These are phyloP conservation scores for Zasmidium citrigriseum DNA, from an alignment of 2,329 filamentous ascomycete genomes.

Conservation along the genomic window DNA sequence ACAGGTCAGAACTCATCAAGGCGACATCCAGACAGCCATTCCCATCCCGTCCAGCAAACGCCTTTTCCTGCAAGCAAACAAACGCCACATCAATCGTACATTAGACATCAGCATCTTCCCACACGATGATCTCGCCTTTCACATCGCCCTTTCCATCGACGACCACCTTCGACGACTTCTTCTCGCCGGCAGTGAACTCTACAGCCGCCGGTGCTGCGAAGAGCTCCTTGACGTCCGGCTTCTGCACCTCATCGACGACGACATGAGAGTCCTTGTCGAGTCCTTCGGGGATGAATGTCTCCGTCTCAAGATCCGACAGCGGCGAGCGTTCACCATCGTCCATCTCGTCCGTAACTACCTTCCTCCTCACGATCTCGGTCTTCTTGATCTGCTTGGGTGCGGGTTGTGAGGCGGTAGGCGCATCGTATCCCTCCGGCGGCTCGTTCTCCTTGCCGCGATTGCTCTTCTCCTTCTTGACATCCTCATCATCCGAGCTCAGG, in stretches of 20 bases:
- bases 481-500: constrained; percentile 85
- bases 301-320: constrained; percentile 38
- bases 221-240: constrained; percentile 10
- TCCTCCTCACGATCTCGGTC: constrained; percentile 31
- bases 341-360: constrained; percentile 35
- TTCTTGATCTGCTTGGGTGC: constrained; percentile 24
- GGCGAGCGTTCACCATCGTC: constrained; percentile 37
- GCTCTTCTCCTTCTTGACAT: constrained; percentile 57
- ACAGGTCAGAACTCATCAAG: not conserved
- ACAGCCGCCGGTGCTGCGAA: constrained; percentile 3
- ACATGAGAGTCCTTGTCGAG: constrained; percentile 34
- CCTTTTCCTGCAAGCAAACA: not conserved
- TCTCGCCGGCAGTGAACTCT: not conserved
- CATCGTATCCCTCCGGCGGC: constrained; percentile 60
- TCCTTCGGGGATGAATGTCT: constrained; percentile 37
- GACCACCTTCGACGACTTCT: constrained; percentile 7
- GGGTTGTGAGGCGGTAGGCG: constrained; percentile 25
- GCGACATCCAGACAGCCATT: constrained; percentile 2
- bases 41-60: not conserved
- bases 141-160: constrained; percentile 15
- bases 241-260: constrained; percentile 22
- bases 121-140: constrained; percentile 30
- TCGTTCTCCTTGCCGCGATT: constrained; percentile 88
- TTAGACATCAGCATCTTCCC: constrained; percentile 24
- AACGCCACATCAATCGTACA: constrained; percentile 6